phyloP scores from a whole-genome alignment of 2,329 filamentous ascomycete genomes.

The Penicillium sp. region DNA sequence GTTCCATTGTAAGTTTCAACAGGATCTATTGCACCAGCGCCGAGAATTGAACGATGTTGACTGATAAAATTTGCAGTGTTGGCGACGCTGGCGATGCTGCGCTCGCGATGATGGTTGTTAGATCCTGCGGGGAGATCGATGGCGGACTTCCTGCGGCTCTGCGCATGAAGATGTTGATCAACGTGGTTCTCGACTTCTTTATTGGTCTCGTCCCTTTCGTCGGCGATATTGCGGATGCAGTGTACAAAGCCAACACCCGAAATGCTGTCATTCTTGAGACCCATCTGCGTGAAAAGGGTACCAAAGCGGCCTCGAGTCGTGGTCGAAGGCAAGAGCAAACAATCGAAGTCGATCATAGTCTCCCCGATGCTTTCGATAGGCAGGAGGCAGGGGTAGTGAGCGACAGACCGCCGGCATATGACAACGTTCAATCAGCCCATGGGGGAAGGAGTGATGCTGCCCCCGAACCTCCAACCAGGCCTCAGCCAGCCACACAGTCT shows the following conservation, averaged over 20 bases:
- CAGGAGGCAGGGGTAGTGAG: constrained; percentile 30
- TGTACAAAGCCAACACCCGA: constrained; percentile 49
- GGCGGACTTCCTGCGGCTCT: constrained; percentile 63
- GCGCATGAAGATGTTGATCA: constrained; percentile 70
- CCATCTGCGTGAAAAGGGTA: constrained; percentile 42
- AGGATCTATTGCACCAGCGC: background rate
- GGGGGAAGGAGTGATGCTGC: constrained; percentile 10
- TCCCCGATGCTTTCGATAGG: constrained; percentile 39
- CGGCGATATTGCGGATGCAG: constrained; percentile 47
- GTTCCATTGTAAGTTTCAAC: constrained; percentile 68
- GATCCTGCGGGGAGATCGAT: constrained; percentile 68
- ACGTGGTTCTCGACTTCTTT: constrained; percentile 57
- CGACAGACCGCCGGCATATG: constrained; percentile 24
- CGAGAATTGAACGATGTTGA: constrained; percentile 1
- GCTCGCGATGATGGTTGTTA: constrained; percentile 71
- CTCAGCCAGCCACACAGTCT: constrained; percentile 25
- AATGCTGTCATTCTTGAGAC: constrained; percentile 47
- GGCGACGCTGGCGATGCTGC: constrained; percentile 72
- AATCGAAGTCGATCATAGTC: constrained; percentile 33
- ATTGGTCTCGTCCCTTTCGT: constrained; percentile 52
- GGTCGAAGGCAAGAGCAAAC: constrained; percentile 22
- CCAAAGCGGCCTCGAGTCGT: constrained; percentile 30
- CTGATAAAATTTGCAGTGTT: constrained; percentile 49
- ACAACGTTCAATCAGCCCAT: constrained; percentile 17
- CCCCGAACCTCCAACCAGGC: constrained; percentile 16